phyloP scores from a whole-genome alignment of 1,139 yeast species.

The Protomyces lactucae-debilis region DNA sequence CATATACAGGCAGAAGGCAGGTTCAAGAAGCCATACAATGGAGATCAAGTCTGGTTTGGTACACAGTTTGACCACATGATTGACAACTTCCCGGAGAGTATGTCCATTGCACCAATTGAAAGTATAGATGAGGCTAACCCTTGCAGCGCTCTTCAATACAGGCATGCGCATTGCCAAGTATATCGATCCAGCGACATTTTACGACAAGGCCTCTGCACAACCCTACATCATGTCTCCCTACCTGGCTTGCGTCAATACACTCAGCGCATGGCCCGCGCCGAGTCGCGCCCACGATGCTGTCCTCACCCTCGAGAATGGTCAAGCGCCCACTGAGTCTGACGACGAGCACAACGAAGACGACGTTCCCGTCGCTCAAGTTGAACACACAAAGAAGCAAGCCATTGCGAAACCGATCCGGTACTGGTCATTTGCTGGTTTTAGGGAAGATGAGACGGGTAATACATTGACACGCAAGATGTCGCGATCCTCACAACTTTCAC shows the following conservation, averaged over 20 bases:
- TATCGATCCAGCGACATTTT: conserved; percentile 29
- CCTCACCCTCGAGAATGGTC: conserved; percentile 20
- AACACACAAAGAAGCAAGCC: conserved; percentile 3
- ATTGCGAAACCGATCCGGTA: conserved; percentile 19
- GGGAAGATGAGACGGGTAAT: conserved; percentile 17
- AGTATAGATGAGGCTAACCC: neutral
- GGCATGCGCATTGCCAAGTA: conserved; percentile 30
- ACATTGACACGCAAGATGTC: conserved; percentile 6
- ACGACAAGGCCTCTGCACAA: conserved; percentile 22
- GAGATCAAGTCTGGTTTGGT: conserved; percentile 29
- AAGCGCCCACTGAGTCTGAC: conserved; percentile 13
- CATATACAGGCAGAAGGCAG: conserved; percentile 31
- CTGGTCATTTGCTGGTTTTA: conserved; percentile 29
- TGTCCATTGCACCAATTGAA: neutral
- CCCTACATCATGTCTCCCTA: conserved; percentile 30
- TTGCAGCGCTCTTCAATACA: conserved; percentile 27
- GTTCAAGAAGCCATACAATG: conserved; percentile 27
- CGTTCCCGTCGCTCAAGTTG: conserved; percentile 12
- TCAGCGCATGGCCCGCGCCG: conserved; percentile 30
- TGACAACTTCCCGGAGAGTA: conserved; percentile 28
- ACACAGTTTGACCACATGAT: conserved; percentile 30
- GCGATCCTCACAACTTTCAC: neutral
- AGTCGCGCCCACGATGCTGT: conserved; percentile 27
- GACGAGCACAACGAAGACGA: conserved; percentile 20
- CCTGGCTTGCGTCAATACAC: conserved; percentile 30